phyloP scores from a whole-genome alignment of 352 stramenopile genomes.

The Pythium guiyangense region DNA sequence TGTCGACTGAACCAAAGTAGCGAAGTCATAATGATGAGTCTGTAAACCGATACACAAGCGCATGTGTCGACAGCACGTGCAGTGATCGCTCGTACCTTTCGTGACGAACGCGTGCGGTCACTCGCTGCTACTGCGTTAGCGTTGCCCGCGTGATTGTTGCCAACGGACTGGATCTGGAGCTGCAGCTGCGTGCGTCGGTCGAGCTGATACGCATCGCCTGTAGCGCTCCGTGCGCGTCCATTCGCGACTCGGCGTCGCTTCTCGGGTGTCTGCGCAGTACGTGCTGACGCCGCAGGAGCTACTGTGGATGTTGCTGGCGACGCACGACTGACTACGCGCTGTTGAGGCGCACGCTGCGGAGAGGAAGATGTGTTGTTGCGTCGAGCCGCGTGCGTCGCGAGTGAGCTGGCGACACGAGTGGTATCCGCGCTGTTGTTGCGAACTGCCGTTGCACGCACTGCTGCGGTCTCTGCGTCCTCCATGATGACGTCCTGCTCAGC shows the following conservation, averaged over 20 bases:
- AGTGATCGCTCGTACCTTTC: not conserved
- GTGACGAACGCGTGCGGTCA: not conserved
- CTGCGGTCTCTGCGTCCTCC: conserved; percentile 1
- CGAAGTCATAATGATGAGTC: not conserved
- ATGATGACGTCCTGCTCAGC: conserved; percentile 11
- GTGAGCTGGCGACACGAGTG: too few species aligned
- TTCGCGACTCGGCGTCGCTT: conserved; percentile 52
- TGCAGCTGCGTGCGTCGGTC: conserved; percentile 15
- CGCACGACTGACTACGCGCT: not conserved
- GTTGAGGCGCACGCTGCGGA: too few species aligned
- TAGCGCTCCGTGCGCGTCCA: conserved; percentile 21
- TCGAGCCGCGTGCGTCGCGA: too few species aligned
- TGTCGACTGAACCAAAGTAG: not conserved
- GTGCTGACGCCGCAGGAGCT: not conserved
- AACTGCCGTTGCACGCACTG: too few species aligned
- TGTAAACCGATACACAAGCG: too few species aligned
- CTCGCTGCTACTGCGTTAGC: not conserved
- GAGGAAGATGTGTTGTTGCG: too few species aligned
- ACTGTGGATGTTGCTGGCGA: not conserved
- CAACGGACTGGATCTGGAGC: conserved; percentile 18
- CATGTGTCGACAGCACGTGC: not conserved
- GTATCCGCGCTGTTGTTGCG: too few species aligned
- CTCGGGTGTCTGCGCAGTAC: conserved; percentile 11
- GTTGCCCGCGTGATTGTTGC: not conserved
- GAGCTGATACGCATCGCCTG: conserved; percentile 18